These are phyloP conservation scores for Pestalotiopsis fici DNA, from an alignment of 2,329 filamentous ascomycete species.

Conservation along the genomic window DNA sequence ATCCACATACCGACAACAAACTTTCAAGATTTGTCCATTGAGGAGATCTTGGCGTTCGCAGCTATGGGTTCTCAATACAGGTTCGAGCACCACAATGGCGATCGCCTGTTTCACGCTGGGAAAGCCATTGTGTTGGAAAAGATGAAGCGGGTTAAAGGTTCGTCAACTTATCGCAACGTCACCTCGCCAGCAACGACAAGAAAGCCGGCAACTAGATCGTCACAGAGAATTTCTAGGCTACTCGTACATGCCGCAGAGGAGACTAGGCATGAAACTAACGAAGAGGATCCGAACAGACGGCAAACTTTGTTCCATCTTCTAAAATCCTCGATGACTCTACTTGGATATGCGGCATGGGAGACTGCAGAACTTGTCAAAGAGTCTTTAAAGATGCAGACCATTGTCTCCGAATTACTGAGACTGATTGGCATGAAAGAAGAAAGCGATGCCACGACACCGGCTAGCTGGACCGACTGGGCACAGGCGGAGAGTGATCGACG, in stretches of 20 bases:
- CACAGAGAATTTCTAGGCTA: not conserved
- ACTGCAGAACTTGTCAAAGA: not conserved
- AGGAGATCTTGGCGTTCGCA: conserved; percentile 32
- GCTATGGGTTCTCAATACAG: conserved; percentile 39
- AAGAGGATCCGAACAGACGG: not conserved
- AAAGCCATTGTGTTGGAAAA: conserved; percentile 33
- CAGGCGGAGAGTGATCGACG: conserved; percentile 32
- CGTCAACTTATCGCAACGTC: not conserved
- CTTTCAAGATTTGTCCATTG: conserved; percentile 29
- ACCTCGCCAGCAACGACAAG: no score
- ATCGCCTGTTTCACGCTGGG: conserved; percentile 32
- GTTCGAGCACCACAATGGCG: conserved; percentile 35
- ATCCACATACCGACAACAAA: conserved; percentile 36
- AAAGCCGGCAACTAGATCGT: not conserved
- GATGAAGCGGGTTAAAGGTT: conserved; percentile 20
- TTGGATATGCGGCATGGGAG: not conserved
- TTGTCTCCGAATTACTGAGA: not conserved
- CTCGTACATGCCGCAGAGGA: not conserved
- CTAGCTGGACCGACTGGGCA: conserved; percentile 31
- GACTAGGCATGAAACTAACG: not conserved
- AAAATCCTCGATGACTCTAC: not conserved
- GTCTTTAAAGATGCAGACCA: not conserved
- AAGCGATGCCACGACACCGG: conserved; percentile 5
- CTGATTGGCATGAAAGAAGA: not conserved
- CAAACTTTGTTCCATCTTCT: not conserved